Evolutionary conservation across 2,329 filamentous ascomycete genomes (phyloP).

Genomic region (Paraphoma chrysanthemicola): DNA sequence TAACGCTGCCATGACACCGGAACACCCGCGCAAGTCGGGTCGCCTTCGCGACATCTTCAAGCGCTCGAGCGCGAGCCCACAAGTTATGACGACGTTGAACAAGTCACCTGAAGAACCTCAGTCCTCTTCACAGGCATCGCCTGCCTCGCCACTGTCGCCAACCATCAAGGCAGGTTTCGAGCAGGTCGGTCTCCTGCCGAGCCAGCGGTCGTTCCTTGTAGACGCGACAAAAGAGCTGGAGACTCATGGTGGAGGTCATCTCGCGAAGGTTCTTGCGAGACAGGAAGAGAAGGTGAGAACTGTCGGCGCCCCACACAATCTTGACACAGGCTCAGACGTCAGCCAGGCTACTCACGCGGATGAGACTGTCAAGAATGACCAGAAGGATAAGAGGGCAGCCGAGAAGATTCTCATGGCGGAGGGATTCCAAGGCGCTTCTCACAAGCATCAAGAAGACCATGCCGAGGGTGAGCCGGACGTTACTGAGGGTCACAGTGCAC

Average conservation of each 20-base stretch:
- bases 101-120: not conserved
- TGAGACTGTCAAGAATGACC: not conserved
- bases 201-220: conserved; percentile 4
- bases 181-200: conserved; percentile 11
- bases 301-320: not conserved
- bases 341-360: not conserved
- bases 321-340: not conserved
- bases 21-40: conserved; percentile 7
- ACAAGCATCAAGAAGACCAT: not conserved
- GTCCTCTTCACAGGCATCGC: not conserved
- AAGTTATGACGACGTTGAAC: not conserved
- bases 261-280: not conserved
- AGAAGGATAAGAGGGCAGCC: not conserved
- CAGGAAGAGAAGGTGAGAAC: not conserved
- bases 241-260: not conserved
- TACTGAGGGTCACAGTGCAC: not conserved
- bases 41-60: conserved; percentile 18
- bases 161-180: conserved; percentile 11
- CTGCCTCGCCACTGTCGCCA: conserved; percentile 2
- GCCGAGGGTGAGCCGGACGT: not conserved
- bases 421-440: not conserved
- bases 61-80: conserved; percentile 1
- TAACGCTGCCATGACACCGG: conserved; percentile 8
- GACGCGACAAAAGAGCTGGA: not conserved
- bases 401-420: not conserved